phyloP scores from a whole-genome alignment of 495 filamentous ascomycete genomes.

The Penicillium cinerascens region DNA sequence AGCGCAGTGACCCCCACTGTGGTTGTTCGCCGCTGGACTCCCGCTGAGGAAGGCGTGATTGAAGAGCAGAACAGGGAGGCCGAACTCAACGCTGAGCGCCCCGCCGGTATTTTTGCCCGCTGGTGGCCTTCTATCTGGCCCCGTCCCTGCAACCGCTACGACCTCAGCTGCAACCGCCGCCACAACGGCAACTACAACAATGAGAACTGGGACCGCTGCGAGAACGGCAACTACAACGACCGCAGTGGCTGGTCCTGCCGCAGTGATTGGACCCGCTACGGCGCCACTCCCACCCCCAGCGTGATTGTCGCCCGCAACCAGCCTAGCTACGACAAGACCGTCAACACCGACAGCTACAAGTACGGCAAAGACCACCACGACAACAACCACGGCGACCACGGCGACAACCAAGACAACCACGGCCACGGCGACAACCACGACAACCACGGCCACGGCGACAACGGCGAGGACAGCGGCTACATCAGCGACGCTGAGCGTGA shows the following conservation, averaged over 20 bases:
- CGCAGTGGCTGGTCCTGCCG: slow-evolving; percentile 9
- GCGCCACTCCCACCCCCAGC: slow-evolving; percentile 10
- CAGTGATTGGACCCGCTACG: slow-evolving; percentile 12
- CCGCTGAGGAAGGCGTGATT: not conserved
- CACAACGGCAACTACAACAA: slow-evolving; percentile 12
- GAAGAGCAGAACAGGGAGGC: not conserved
- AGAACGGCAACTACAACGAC: slow-evolving; percentile 6
- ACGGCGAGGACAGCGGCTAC: slow-evolving; percentile 2
- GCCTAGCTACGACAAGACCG: slow-evolving; percentile 1
- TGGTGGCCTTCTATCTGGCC: not conserved
- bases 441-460: not conserved
- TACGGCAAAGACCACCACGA: not conserved
- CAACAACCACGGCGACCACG: not conserved
- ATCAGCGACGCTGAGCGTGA: not conserved
- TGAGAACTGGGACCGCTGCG: slow-evolving; percentile 4
- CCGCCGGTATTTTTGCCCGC: not conserved
- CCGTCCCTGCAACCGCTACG: slow-evolving; percentile 8
- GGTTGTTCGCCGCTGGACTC: not conserved
- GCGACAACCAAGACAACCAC: not conserved
- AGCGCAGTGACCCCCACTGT: not conserved
- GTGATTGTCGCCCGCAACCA: slow-evolving; percentile 7
- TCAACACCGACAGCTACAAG: not conserved
- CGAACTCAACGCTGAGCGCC: not conserved
- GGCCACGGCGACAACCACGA: not conserved
- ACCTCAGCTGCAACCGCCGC: slow-evolving; percentile 6